Percentiles rank a stretch among this genome's conserved stretches.
These are phyloP conservation scores for Sanguinoderma infundibulare DNA, from an alignment of 1,284 basidiomycete species.

Conservation along the genomic window DNA sequence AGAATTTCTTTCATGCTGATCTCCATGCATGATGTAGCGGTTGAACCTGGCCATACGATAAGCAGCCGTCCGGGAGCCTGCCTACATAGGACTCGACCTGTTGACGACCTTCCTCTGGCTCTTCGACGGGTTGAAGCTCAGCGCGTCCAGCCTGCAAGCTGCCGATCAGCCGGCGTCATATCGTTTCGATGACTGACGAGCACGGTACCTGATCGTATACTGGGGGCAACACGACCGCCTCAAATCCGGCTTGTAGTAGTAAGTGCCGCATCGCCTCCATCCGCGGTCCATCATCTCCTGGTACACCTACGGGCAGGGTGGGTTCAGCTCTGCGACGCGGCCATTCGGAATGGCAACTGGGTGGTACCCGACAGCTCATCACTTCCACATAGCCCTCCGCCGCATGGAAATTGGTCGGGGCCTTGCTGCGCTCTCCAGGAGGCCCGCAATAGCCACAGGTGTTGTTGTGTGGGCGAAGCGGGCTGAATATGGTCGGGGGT, in stretches of 20 bases:
- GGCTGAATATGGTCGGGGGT: constrained; percentile 28
- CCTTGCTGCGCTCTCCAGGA: constrained; percentile 39
- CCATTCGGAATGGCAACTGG: too few species aligned
- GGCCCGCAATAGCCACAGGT: constrained; percentile 49
- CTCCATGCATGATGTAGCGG: constrained; percentile 63
- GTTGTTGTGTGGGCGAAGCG: constrained; percentile 28
- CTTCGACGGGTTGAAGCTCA: constrained; percentile 74
- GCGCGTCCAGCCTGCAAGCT: constrained; percentile 68
- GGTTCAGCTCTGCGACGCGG: neutral
- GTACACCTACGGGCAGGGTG: constrained; percentile 53
- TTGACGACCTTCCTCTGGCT: constrained; percentile 81
- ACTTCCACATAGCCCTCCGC: constrained; percentile 41
- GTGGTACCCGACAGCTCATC: constrained; percentile 54
- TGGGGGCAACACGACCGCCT: constrained; percentile 87
- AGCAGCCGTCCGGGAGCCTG: constrained; percentile 38
- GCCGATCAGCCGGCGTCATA: neutral
- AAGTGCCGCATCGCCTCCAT: constrained; percentile 87
- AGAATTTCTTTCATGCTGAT: constrained; percentile 36
- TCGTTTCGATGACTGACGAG: neutral
- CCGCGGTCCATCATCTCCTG: constrained; percentile 86
- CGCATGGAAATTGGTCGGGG: constrained; percentile 39
- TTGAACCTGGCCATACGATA: constrained; percentile 64
- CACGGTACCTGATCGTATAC: constrained; percentile 80
- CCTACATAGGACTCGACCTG: constrained; percentile 47
- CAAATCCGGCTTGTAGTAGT: constrained; percentile 87